Evolutionary conservation across 1,284 basidiomycete species (phyloP).

Genomic region (Malassezia pachydermatis): DNA sequence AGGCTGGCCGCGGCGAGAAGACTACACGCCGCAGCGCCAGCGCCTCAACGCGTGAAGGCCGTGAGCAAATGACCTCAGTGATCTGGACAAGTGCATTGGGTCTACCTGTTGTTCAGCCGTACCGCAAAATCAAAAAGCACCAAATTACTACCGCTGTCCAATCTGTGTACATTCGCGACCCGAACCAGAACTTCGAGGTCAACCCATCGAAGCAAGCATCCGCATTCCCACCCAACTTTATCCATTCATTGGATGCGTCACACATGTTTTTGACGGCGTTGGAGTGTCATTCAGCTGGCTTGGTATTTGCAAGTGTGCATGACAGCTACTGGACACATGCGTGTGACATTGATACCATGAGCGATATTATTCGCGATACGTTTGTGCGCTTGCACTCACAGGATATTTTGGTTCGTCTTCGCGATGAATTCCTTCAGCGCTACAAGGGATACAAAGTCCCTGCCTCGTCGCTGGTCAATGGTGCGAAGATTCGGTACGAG

Average conservation of each 20-base stretch:
- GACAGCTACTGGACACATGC: conserved; percentile 99
- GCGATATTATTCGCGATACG: conserved; percentile 74
- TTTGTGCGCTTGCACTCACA: conserved; percentile 86
- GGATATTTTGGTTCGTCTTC: conserved; percentile 60
- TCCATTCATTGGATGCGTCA: conserved; percentile 92
- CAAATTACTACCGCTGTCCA: conserved; percentile 68
- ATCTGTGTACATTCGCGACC: conserved; percentile 85
- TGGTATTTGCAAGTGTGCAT: conserved; percentile 85
- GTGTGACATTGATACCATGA: conserved; percentile 76
- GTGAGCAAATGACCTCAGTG: conserved; percentile 86
- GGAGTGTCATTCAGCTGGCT: conserved; percentile 53
- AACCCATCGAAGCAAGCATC: conserved; percentile 78
- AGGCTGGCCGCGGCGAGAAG: conserved; percentile 28
- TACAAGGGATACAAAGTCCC: conserved; percentile 38
- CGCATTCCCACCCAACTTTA: conserved; percentile 97
- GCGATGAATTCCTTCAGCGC: conserved; percentile 49
- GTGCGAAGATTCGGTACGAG: neutral
- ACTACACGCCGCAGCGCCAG: conserved; percentile 1
- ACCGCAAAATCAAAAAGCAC: conserved; percentile 71
- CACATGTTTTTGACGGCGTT: conserved; percentile 98
- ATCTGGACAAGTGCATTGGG: conserved; percentile 94
- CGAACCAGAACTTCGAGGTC: conserved; percentile 67
- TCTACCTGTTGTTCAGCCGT: conserved; percentile 90
- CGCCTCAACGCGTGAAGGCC: conserved; percentile 16
- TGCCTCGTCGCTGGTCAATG: conserved; percentile 18